Conservation (phyloP, 73 alveolate species). For the Strombidium stylifer region DNA sequence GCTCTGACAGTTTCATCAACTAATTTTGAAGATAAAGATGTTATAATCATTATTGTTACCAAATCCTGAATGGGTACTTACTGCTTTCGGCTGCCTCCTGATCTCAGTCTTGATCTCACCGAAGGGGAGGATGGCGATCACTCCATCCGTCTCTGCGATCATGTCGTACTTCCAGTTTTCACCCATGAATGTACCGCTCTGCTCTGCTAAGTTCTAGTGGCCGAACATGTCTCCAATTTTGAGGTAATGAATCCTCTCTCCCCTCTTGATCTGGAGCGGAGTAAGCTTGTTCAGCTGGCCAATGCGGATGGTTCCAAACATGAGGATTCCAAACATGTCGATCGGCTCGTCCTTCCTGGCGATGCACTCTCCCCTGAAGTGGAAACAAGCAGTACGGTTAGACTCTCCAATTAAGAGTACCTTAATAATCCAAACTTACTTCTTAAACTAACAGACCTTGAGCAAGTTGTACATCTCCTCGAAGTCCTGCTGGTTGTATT, state of each 20-base stretch:
- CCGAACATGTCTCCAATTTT: constrained; percentile 41
- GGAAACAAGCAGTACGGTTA: not conserved
- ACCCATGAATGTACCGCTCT: not conserved
- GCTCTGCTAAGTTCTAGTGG: constrained; percentile 24
- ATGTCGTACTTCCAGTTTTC: constrained; percentile 25
- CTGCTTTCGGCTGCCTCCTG: constrained; percentile 24
- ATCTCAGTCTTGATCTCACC: constrained; percentile 40
- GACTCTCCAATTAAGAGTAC: not conserved
- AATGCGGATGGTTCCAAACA: constrained; percentile 13
- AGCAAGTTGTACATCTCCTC: constrained; percentile 5
- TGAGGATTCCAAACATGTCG: constrained; percentile 27
- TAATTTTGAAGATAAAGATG: too few relatives aligned
- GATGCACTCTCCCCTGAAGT: constrained; percentile 19
- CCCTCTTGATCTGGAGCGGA: not conserved
- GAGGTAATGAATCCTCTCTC: not conserved
- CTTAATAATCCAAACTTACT: not conserved
- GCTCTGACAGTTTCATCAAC: constrained; percentile 1
- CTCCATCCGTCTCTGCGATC: constrained; percentile 45
- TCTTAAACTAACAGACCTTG: constrained; percentile 13
- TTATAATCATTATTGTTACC: too few relatives aligned
- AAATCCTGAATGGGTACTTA: not conserved
- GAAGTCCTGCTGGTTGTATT: constrained; percentile 7
- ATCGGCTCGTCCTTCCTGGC: constrained; percentile 16
- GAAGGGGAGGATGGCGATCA: constrained; percentile 10
- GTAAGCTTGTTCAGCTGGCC: too few relatives aligned